Evolutionary conservation across 176 grass and related monocot species (phyloP).

Genomic region (Paspalum notatum): DNA sequence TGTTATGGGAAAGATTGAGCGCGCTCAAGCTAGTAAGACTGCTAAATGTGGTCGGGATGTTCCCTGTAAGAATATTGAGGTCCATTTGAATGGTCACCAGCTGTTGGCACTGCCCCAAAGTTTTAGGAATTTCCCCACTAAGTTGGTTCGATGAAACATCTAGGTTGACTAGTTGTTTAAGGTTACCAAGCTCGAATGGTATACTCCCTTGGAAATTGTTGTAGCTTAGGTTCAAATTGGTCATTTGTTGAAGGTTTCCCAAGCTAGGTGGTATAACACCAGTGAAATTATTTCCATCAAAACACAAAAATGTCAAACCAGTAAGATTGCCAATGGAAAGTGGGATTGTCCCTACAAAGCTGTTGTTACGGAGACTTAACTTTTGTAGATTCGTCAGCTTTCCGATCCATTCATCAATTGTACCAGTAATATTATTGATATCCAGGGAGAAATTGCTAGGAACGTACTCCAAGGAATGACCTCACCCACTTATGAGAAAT

Average conservation of each 20-base stretch:
- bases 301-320: slow-evolving; percentile 3
- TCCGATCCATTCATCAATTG: slow-evolving; percentile 21
- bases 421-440: slow-evolving; percentile 41
- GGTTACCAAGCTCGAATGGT: slow-evolving; percentile 21
- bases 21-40: slow-evolving; percentile 28
- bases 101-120: slow-evolving; percentile 1
- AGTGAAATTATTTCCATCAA: slow-evolving; percentile 22
- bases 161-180: slow-evolving; percentile 1
- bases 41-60: background rate
- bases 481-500: too few relatives aligned
- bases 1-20: slow-evolving; percentile 56
- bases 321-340: slow-evolving; percentile 33
- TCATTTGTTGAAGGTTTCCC: slow-evolving; percentile 1
- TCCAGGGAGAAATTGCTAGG: slow-evolving; percentile 8
- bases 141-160: slow-evolving; percentile 38
- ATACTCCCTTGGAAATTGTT: slow-evolving; percentile 42
- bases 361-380: slow-evolving; percentile 33
- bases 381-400: background rate
- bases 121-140: slow-evolving; percentile 28
- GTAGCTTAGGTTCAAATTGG: slow-evolving; percentile 10
- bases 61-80: slow-evolving; percentile 46
- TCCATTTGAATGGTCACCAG: slow-evolving; percentile 35
- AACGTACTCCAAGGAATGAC: too few relatives aligned
- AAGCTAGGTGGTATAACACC: slow-evolving; percentile 30
- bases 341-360: slow-evolving; percentile 30